Base-by-base conservation (phyloP, 352 stramenopile genomes). In the Pythium diclinum region DNA sequence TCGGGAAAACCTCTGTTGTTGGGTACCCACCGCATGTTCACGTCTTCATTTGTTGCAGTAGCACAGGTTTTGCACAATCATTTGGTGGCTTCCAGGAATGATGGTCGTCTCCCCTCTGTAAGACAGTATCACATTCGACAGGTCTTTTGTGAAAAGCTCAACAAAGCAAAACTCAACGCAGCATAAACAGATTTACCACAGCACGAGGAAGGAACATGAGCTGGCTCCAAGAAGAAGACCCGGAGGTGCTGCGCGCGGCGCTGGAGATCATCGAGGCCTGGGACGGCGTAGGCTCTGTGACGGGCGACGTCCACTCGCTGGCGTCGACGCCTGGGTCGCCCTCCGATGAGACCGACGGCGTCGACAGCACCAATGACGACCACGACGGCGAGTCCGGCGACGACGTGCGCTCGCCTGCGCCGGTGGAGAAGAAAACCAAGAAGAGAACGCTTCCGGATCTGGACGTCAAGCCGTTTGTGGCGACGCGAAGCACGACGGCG, bases 181-280 rank as follows among this genome's bases (percentile, higher is more conserved):
- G 14, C 42, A 48, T 48, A 48, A 48, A 48, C 44, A 51, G n/a
- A 28, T 17, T 42, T 14, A 14, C 25, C 25, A 28, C 25, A 42
- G n/a, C 36, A 9, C 4, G 33, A 38, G 33, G 10, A 9, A 13
- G 33, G 33, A 60, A 5, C 4, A 65, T 38, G 16, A 54, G 23
- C 48, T 59, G 51, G 59, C 51, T 66, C n/a, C n/a, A 51, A 16
- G 49, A 55, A 42, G 59, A 66, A 30, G 59, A 66, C 59, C 59
- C 59, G 25, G 59, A 66, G 49, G 17, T 59, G 51, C 59, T 66
- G 49, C 59, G 59, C 23, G 59, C 59, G 17, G 59, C 59, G 51
- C 51, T 66, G 19, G 59, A 59, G 49, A 66, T 66, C 19, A 46
- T 66, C 48, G 58, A 65, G 33, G 47, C 58, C 9, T 65, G 60